Base-by-base conservation (phyloP, 495 filamentous ascomycete species). In the Aspergillus sclerotioniger region DNA sequence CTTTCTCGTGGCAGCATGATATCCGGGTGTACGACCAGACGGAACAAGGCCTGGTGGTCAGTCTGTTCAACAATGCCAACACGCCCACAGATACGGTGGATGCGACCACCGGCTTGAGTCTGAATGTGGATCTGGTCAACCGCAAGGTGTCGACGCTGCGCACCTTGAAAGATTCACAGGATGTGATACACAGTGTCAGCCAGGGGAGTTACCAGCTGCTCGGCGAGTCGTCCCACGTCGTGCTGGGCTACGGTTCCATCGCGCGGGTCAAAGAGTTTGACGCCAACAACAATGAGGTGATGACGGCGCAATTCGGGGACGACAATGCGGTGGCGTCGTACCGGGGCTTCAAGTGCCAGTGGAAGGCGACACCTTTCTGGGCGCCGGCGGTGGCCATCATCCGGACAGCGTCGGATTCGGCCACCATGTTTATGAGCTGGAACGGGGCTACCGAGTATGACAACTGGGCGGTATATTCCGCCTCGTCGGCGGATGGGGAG, bases 181-280 rank as follows among this genome's bases (percentile, higher is more conserved):
- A 80, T 43, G 59, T 67, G 28, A 70, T 82, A 21, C 71, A 70
- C 56, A 67, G 70, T 15, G 69, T 71, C 47, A 79, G 74, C 49
- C 77, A 82, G 62, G 82, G 82, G 19, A 76, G 73, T 49, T 74
- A 71, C 33, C 73, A 82, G 58, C 64, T 75, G 3, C 66, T 83
- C 21, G 64, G 59, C 50, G 59, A 65, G 2, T 69, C 72, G 51
- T 69, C 68, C 10, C 77, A 82, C 58, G 71, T 71, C 8, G 57
- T 83, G 37, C 51, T 81, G 61, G 76, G 64, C 45, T 85, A 79
- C 63, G 82, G 82, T 0, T 73, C 73, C 31, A 76, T 77, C 48
- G 64, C 80, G 20, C 72, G 76, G 3, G 56, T 84, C 19, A 80
- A 80, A 15, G 82, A 84, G 55, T 80, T 69, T 53, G 68, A 71